These are phyloP conservation scores for Fragaria nilgerrensis DNA, from an alignment of 306 rosid species.

Conservation along the genomic window DNA sequence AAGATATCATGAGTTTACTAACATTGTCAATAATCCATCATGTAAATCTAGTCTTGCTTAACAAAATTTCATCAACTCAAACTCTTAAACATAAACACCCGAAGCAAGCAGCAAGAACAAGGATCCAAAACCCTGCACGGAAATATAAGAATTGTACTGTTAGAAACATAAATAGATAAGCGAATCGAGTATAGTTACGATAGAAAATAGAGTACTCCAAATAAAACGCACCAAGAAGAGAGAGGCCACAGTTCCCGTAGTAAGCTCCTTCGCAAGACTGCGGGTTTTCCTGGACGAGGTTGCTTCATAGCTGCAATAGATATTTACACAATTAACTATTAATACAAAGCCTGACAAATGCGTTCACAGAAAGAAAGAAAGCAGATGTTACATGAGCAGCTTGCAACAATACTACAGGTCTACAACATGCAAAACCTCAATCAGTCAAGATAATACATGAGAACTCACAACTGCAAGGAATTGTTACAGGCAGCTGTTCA, in stretches of 20 bases:
- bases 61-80: constrained; percentile 35
- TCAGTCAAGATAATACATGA: not conserved
- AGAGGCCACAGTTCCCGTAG: constrained; percentile 80
- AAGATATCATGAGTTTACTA: constrained; percentile 18
- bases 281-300: constrained; percentile 85
- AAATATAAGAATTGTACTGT: not conserved
- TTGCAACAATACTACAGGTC: not conserved
- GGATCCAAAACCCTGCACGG: constrained; percentile 58
- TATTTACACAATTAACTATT: not conserved
- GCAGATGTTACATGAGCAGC: not conserved
- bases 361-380: not conserved
- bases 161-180: not conserved
- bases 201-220: not conserved
- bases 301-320: constrained; percentile 72
- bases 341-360: too few species aligned
- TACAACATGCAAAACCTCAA: not conserved
- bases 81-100: constrained; percentile 77
- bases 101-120: constrained; percentile 88
- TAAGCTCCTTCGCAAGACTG: constrained; percentile 73
- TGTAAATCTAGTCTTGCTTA: constrained; percentile 34
- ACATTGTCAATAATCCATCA: constrained; percentile 22
- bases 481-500: not conserved
- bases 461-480: not conserved
- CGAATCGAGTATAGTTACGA: not conserved
- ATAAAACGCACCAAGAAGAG: constrained; percentile 57